These are phyloP conservation scores for Juncus inflexus DNA, from an alignment of 176 grass and related monocot genomes.

Conservation along the genomic window DNA sequence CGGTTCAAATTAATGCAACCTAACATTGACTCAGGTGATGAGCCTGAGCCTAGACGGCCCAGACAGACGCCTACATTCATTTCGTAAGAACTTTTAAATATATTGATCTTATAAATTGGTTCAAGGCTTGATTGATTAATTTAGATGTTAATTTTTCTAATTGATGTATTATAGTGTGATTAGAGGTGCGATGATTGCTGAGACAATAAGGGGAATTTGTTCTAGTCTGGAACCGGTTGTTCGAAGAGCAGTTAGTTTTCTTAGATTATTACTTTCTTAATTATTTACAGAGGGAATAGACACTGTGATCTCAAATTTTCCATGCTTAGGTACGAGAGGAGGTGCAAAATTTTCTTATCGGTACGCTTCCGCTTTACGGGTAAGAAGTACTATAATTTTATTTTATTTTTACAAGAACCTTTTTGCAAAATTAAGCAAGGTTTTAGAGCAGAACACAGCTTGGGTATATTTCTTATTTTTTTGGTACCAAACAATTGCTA, in stretches of 20 bases:
- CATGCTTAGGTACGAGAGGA: conserved; percentile 72
- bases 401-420: neutral
- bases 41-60: neutral
- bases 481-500: no score
- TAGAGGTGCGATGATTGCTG: conserved; percentile 18
- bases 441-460: neutral
- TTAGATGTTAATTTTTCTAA: no score
- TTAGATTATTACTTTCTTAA: neutral
- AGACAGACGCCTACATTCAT: neutral
- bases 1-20: no score
- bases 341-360: conserved; percentile 61
- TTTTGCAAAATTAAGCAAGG: conserved; percentile 1
- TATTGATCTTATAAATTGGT: neutral
- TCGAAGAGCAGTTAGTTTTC: conserved; percentile 60
- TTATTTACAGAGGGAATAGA: neutral
- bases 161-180: conserved; percentile 10
- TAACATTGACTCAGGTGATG: neutral
- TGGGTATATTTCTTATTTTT: no score
- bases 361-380: conserved; percentile 46
- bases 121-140: no score
- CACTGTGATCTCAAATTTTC: conserved; percentile 2
- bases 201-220: conserved; percentile 49
- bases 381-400: conserved; percentile 38
- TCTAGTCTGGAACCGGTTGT: conserved; percentile 76
- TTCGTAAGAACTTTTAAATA: neutral